phyloP scores from a whole-genome alignment of 805 yeast genomes.

The Cyberlindnera bimundalis region DNA sequence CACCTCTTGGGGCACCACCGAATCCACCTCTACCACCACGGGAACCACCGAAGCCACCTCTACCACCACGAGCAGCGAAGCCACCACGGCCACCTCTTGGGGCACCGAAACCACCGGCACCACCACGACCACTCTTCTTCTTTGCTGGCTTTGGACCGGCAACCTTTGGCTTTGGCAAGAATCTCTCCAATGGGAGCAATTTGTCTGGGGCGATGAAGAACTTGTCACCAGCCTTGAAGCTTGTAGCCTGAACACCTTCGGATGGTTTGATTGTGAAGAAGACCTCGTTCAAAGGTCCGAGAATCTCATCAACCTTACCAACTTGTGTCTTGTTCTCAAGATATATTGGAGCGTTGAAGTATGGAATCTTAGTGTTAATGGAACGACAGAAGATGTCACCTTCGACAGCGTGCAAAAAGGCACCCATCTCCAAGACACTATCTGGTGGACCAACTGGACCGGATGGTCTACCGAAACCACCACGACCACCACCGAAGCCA shows the following conservation, averaged over 20 bases:
- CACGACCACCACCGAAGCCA: constrained; percentile 45
- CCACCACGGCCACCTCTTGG: constrained; percentile 34
- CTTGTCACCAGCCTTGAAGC: constrained; percentile 94
- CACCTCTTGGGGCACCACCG: constrained; percentile 32
- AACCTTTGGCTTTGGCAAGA: constrained; percentile 92
- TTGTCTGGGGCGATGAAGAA: constrained; percentile 95
- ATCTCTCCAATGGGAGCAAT: constrained; percentile 91
- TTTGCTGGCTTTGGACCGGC: constrained; percentile 78
- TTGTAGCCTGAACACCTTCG: constrained; percentile 92
- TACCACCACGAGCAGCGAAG: constrained; percentile 23
- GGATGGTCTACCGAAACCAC: constrained; percentile 67
- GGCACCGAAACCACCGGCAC: constrained; percentile 49
- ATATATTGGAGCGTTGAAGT: constrained; percentile 97
- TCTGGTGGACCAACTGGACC: constrained; percentile 96
- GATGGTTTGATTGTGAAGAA: constrained; percentile 93
- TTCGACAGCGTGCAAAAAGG: constrained; percentile 88
- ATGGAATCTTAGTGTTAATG: constrained; percentile 90
- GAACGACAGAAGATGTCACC: constrained; percentile 97
- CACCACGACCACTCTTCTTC: constrained; percentile 59
- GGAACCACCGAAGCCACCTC: constrained; percentile 27
- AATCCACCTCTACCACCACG: constrained; percentile 43
- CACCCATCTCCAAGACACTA: constrained; percentile 89
- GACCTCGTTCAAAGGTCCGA: constrained; percentile 98
- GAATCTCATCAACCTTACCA: constrained; percentile 97
- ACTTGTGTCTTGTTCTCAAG: constrained; percentile 93